Evolutionary conservation across 2,329 filamentous ascomycete genomes (phyloP).

Genomic region (Cryphonectria naterciae): DNA sequence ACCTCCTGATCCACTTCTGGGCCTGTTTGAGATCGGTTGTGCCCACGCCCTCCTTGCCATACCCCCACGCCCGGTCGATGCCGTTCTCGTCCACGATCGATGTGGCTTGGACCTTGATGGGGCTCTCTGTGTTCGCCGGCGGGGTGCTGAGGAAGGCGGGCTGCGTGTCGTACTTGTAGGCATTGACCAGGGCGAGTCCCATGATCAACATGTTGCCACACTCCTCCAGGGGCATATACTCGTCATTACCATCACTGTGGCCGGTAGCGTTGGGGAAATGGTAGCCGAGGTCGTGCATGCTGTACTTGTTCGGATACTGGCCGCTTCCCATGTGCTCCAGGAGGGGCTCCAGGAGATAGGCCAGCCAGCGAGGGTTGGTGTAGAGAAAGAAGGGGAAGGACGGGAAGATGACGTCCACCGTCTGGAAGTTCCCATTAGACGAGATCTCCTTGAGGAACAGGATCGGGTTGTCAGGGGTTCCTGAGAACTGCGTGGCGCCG

Average conservation of each 20-base stretch:
- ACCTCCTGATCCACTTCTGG: conserved; percentile 48
- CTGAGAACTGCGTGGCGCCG: conserved; percentile 76
- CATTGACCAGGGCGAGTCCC: conserved; percentile 77
- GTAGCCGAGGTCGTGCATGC: conserved; percentile 75
- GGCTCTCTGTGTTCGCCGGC: conserved; percentile 30
- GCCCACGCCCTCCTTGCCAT: conserved; percentile 35
- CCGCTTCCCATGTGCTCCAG: conserved; percentile 82
- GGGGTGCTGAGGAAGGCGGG: conserved; percentile 49
- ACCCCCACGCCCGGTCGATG: conserved; percentile 56
- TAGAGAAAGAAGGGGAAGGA: conserved; percentile 86
- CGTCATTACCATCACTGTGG: conserved; percentile 69
- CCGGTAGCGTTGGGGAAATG: conserved; percentile 80
- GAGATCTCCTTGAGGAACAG: conserved; percentile 87
- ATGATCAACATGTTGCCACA: conserved; percentile 79
- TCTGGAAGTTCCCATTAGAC: conserved; percentile 83
- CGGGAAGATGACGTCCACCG: conserved; percentile 86
- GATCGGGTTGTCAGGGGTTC: conserved; percentile 71
- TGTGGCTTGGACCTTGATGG: conserved; percentile 22
- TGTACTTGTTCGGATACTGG: conserved; percentile 82
- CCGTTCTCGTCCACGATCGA: conserved; percentile 33
- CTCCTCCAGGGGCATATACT: conserved; percentile 78
- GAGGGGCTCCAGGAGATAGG: conserved; percentile 77
- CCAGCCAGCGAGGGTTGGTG: conserved; percentile 80
- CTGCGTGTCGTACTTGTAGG: conserved; percentile 65
- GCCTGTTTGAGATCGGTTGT: conserved; percentile 50